These are phyloP conservation scores for Colletotrichum sp. DNA, from an alignment of 2,329 filamentous ascomycete species.

Conservation along the genomic window DNA sequence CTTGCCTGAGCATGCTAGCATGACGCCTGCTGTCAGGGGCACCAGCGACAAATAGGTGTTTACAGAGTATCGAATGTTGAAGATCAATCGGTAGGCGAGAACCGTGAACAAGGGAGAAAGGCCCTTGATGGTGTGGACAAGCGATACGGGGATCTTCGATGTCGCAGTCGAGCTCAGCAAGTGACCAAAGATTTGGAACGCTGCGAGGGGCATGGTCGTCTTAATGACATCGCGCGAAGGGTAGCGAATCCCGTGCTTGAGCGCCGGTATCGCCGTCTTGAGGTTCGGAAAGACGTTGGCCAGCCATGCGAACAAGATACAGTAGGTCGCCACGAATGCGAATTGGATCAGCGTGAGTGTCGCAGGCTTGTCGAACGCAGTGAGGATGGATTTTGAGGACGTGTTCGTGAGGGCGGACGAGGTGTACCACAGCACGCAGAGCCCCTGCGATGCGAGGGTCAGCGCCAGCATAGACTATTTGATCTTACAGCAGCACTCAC, in stretches of 20 bases:
- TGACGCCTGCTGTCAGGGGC: slow-evolving; percentile 92
- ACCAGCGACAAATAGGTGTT: slow-evolving; percentile 88
- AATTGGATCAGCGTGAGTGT: slow-evolving; percentile 95
- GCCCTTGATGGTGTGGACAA: slow-evolving; percentile 98
- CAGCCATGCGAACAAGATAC: slow-evolving; percentile 78
- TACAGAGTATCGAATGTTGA: slow-evolving; percentile 84
- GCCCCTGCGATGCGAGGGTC: slow-evolving; percentile 56
- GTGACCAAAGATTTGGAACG: slow-evolving; percentile 93
- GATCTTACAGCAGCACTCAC: slow-evolving; percentile 55
- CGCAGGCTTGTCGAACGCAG: slow-evolving; percentile 86
- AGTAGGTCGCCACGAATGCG: slow-evolving; percentile 88
- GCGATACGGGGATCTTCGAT: slow-evolving; percentile 90
- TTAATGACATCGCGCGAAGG: slow-evolving; percentile 82
- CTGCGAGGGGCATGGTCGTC: slow-evolving; percentile 88
- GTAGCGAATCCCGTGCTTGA: slow-evolving; percentile 82
- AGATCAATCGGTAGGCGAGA: slow-evolving; percentile 87
- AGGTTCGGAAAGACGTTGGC: slow-evolving; percentile 75
- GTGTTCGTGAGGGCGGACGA: slow-evolving; percentile 97
- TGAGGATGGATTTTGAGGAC: slow-evolving; percentile 96
- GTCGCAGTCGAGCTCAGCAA: slow-evolving; percentile 94
- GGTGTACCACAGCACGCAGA: slow-evolving; percentile 92
- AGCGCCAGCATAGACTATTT: neutral
- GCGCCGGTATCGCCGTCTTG: slow-evolving; percentile 73
- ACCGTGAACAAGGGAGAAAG: slow-evolving; percentile 96
- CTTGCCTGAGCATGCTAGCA: slow-evolving; percentile 92